These are phyloP conservation scores for Boletus patriciae DNA, from an alignment of 768 basidiomycete species.

Conservation along the genomic window DNA sequence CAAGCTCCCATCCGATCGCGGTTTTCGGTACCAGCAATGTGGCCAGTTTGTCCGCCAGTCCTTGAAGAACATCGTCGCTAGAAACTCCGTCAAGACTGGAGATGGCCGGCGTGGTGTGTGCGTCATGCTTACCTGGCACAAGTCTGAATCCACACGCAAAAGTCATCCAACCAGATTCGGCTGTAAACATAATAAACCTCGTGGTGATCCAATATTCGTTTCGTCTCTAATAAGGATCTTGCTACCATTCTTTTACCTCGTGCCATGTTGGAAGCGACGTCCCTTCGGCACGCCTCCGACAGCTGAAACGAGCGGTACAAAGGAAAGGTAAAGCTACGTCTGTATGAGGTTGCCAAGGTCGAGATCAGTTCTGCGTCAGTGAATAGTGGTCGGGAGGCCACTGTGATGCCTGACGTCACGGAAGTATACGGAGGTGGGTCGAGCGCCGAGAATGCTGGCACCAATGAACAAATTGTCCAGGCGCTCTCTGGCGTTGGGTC, in stretches of 20 bases:
- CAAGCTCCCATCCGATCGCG: constrained; percentile 69
- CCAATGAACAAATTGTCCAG: constrained; percentile 77
- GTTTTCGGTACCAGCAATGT: constrained; percentile 48
- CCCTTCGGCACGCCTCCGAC: constrained; percentile 64
- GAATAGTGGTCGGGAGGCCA: constrained; percentile 28
- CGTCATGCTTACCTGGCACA: constrained; percentile 57
- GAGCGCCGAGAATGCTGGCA: constrained; percentile 79
- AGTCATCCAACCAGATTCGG: constrained; percentile 85
- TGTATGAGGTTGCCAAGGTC: constrained; percentile 62
- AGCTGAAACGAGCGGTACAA: constrained; percentile 77
- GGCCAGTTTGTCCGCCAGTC: constrained; percentile 45
- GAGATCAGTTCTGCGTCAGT: constrained; percentile 47
- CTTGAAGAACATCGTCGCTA: constrained; percentile 59
- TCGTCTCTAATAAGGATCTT: constrained; percentile 70
- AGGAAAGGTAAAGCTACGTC: constrained; percentile 74
- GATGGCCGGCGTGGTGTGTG: neutral
- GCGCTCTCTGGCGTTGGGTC: constrained; percentile 88
- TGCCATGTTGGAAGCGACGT: constrained; percentile 57
- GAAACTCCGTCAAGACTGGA: constrained; percentile 5
- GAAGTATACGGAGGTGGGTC: constrained; percentile 59
- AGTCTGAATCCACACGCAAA: constrained; percentile 76
- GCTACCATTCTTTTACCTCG: constrained; percentile 62
- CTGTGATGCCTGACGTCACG: constrained; percentile 13
- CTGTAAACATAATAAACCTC: constrained; percentile 88
- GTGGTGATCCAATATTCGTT: constrained; percentile 73